These are phyloP conservation scores for Plasmodium vivax DNA, from an alignment of 169 alveolate genomes.

Conservation along the genomic window DNA sequence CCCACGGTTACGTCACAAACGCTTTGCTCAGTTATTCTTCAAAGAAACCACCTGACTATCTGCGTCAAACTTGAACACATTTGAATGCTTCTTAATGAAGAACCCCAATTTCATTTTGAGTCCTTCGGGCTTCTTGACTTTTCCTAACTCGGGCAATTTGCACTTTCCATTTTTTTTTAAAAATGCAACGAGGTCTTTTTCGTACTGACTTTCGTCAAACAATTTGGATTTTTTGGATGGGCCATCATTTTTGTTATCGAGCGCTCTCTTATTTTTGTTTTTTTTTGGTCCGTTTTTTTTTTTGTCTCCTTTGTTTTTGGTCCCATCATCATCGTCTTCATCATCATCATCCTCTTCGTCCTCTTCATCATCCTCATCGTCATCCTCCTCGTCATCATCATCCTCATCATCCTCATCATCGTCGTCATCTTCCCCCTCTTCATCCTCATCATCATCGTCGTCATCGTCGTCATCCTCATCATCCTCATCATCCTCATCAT, in stretches of 20 bases:
- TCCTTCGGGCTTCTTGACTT: constrained; percentile 87
- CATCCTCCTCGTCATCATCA: constrained; percentile 78
- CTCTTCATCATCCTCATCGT: constrained; percentile 72
- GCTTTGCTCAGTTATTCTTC: background rate
- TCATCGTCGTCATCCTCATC: constrained; percentile 77
- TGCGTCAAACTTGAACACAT: constrained; percentile 79
- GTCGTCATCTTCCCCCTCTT: constrained; percentile 51
- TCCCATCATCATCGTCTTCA: constrained; percentile 83
- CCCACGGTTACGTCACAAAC: background rate
- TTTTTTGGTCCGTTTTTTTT: constrained; percentile 81
- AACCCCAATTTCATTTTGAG: constrained; percentile 83
- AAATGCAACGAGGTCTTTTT: constrained; percentile 81
- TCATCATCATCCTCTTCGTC: constrained; percentile 89
- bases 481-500: constrained; percentile 75
- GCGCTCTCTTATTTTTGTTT: constrained; percentile 66
- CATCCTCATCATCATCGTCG: constrained; percentile 78
- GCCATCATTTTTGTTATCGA: constrained; percentile 52
- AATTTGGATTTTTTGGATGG: constrained; percentile 56
- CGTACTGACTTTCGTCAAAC: constrained; percentile 76
- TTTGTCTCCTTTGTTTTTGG: constrained; percentile 80
- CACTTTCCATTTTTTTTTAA: constrained; percentile 87
- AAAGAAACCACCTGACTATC: constrained; percentile 72
- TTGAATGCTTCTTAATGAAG: constrained; percentile 81
- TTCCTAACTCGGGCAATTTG: constrained; percentile 85
- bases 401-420: constrained; percentile 82